Evolutionary conservation across 768 basidiomycete species (phyloP).

Genomic region (Phaeotremella skinneri): DNA sequence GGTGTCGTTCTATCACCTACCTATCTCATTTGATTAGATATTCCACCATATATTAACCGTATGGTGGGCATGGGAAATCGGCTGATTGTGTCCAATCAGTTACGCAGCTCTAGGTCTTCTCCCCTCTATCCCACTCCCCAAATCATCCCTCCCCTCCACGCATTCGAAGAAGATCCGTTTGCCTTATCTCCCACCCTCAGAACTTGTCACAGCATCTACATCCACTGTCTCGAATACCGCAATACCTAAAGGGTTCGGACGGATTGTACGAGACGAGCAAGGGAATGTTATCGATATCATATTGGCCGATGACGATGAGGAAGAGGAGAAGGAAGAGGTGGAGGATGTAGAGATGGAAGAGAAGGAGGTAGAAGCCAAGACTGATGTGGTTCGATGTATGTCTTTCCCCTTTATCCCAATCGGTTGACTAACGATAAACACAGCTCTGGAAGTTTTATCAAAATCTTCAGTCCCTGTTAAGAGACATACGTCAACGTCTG

Average conservation of each 20-base stretch:
- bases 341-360: slow-evolving; percentile 21
- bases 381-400: slow-evolving; percentile 55
- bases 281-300: slow-evolving; percentile 74
- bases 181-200: slow-evolving; percentile 23
- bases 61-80: neutral
- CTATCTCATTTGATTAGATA: no score
- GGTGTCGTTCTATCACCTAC: slow-evolving; percentile 40
- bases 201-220: neutral
- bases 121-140: slow-evolving; percentile 42
- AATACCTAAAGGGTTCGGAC: slow-evolving; percentile 63
- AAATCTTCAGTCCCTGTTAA: slow-evolving; percentile 55
- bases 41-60: no score
- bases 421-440: slow-evolving; percentile 8
- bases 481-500: slow-evolving; percentile 68
- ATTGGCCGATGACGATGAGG: slow-evolving; percentile 61
- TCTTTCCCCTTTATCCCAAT: slow-evolving; percentile 3
- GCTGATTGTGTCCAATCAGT: slow-evolving; percentile 19
- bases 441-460: slow-evolving; percentile 67
- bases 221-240: slow-evolving; percentile 10
- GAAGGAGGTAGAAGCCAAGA: slow-evolving; percentile 47
- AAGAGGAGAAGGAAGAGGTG: slow-evolving; percentile 28
- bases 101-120: slow-evolving; percentile 50
- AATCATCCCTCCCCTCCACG: slow-evolving; percentile 22
- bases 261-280: slow-evolving; percentile 73
- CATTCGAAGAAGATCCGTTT: slow-evolving; percentile 32